Base-by-base conservation (phyloP, 2,329 filamentous ascomycete species). In the Aspergillus udagawae region DNA sequence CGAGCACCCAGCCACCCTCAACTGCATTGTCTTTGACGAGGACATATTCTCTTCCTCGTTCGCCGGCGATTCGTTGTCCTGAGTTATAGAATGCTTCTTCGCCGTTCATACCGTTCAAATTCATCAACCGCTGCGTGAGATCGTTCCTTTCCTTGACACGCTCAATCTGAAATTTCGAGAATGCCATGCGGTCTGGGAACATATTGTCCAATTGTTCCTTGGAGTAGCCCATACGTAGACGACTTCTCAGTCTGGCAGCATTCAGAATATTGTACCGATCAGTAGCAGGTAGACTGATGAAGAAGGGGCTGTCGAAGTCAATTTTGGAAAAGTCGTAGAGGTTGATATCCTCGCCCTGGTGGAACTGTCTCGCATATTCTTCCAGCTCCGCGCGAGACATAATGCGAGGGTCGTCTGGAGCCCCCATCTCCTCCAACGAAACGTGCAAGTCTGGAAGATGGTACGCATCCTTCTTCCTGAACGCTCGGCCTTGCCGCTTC, bases 231-330 rank as follows among this genome's bases (percentile, higher is more conserved):
- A 99, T 96, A 70, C 94, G 86, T 67, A 99, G 80, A 53, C 94
- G 83, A 72, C 91, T 96, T 56, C 94, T 82, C 60, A 99, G 72
- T 60, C 94, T 83, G 1, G 95, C 94, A 1, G 95, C 94, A 70
- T 99, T 99, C 23, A 99, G 77, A 53, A 99, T 99, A 67, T 97
- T 97, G 79, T 99, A 99, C 51, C 93, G 86, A 77, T 99, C 94
- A 1, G 88, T 88, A 1, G 92, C 82, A 0, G 95, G 94, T 56
- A 99, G 76, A 70, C 91, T 96, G 71, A 89, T 85, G 77, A 99
- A 99, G 75, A 99, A 99, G 12, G 93, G 86, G 63, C 92, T 91
- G 63, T 97, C 90, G 67, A 97, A 99, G 70, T 99, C 94, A 66
- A 99, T 99, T 75, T 97, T 97, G 70, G 90, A 95, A 70, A 99